A percentile compares a stretch with the other conserved stretches of the same genome.
These are phyloP conservation scores for Myrmaecium sp. DNA, from an alignment of 2,329 filamentous ascomycete species.

Conservation along the genomic window DNA sequence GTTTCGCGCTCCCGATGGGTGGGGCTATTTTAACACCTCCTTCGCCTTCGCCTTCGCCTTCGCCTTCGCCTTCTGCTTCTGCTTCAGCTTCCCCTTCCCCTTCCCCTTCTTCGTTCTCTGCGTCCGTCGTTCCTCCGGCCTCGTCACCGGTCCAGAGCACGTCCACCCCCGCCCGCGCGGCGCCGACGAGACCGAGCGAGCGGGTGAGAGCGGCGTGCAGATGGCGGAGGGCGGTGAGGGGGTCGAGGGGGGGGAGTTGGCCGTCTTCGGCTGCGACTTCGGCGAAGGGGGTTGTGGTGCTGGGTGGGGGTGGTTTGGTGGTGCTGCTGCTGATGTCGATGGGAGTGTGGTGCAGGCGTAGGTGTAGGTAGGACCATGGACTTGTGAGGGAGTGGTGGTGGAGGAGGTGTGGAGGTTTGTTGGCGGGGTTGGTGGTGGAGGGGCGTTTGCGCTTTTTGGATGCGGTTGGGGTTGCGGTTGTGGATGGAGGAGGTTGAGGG, in stretches of 20 bases:
- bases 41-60: too few species aligned
- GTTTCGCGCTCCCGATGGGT: too few species aligned
- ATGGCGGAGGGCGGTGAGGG: conserved; percentile 43
- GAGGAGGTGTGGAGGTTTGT: background rate
- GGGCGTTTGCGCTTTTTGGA: too few species aligned
- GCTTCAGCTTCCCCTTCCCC: background rate
- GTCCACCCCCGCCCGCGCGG: conserved; percentile 48
- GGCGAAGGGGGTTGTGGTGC: background rate
- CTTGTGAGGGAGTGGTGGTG: background rate
- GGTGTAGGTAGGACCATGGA: conserved; percentile 1
- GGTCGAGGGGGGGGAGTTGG: conserved; percentile 28
- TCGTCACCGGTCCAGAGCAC: conserved; percentile 38
- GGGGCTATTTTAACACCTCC: too few species aligned
- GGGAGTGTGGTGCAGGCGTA: conserved; percentile 1
- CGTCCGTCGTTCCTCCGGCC: background rate
- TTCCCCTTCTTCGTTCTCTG: background rate
- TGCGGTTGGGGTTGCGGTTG: too few species aligned
- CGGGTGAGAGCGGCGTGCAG: conserved; percentile 45
- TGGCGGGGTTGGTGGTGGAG: conserved; percentile 1
- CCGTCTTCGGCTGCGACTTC: too few species aligned
- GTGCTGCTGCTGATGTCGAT: conserved; percentile 4
- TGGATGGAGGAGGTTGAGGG: too few species aligned
- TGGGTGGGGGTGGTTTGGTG: background rate
- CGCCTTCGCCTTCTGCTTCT: conserved; percentile 16
- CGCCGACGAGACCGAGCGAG: conserved; percentile 52